Base-by-base conservation (phyloP, 768 basidiomycete species). In the Kwoniella newhampshirensis region DNA sequence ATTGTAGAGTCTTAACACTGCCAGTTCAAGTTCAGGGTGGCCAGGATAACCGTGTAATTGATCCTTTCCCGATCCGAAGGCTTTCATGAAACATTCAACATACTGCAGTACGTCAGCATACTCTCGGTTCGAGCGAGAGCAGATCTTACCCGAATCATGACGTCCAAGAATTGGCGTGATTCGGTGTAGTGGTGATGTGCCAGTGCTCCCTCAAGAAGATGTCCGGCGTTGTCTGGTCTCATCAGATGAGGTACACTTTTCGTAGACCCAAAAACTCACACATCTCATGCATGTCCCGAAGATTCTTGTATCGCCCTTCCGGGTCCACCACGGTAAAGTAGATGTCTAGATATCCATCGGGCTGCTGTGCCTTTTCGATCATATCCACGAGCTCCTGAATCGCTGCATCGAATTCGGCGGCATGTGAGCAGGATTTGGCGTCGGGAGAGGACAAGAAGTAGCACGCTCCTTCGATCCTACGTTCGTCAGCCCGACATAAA, bases 11-110 rank as follows among this genome's bases (percentile, higher is more conserved):
- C 67, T 54, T 6, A 69, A 50, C 8, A 66, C 53, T 13, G 67
- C 64, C 18, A 69, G 59, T 51, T 69, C 67, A 7, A 69, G 50
- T 47, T 69, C 67, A 4, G 67, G 67, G 52, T 69, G 67, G 11
- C 67, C 64, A 12, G 67, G 67, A 51, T 69, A 69, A 3, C 61
- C 67, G 40, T 66, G 67, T 20, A 57, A 35, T 51, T 69, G 60
- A 15, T 43, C 46, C 9, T 44, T 13, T 25, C 53, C 44, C 7
- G 59, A 59, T 12, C 67, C 67, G 30, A 69, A 60, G 20, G 57
- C 35, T 1, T 30, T 27, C 25, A 60, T 60, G 35, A 63, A 62
- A 51, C 61, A 63, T 15, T 63, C 62, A n/a, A 69, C 39, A 42
- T 56, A 49, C 66, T 64, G 39, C 4, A 17, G 27, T 35, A 3